Evolutionary conservation across 331 rosid species (phyloP).

Genomic region (Phaseolus coccineus): DNA sequence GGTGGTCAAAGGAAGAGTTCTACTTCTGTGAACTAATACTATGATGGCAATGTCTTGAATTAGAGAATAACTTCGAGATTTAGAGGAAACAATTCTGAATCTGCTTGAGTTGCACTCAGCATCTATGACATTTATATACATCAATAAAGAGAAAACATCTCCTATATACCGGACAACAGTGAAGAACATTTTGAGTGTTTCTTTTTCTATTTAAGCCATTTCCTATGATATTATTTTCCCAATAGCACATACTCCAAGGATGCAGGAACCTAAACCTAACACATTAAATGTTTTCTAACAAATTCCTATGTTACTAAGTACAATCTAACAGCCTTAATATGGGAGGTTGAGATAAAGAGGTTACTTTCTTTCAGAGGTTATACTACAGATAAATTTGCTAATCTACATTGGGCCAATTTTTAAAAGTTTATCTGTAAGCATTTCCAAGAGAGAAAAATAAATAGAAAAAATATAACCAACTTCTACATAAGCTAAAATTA

Average conservation of each 20-base stretch:
- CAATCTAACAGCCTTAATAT: not conserved
- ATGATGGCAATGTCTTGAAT: not conserved
- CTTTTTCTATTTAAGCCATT: too few species aligned
- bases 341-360: not conserved
- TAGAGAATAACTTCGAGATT: not conserved
- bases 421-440: too few species aligned
- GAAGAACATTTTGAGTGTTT: not conserved
- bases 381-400: not conserved
- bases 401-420: not conserved
- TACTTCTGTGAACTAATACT: too few species aligned
- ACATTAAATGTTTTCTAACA: not conserved
- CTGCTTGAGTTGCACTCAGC: not conserved
- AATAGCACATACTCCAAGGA: too few species aligned
- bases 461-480: too few species aligned
- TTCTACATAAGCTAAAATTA: too few species aligned
- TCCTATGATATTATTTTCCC: too few species aligned
- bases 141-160: not conserved
- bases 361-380: slow-evolving; percentile 18
- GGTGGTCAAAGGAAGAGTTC: too few species aligned
- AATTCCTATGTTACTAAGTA: not conserved
- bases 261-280: too few species aligned
- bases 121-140: not conserved
- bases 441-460: too few species aligned
- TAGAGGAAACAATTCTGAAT: not conserved
- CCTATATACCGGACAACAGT: not conserved